phyloP scores from a whole-genome alignment of 1,139 yeast genomes.

The Zygosaccharomyces pseudobailii region DNA sequence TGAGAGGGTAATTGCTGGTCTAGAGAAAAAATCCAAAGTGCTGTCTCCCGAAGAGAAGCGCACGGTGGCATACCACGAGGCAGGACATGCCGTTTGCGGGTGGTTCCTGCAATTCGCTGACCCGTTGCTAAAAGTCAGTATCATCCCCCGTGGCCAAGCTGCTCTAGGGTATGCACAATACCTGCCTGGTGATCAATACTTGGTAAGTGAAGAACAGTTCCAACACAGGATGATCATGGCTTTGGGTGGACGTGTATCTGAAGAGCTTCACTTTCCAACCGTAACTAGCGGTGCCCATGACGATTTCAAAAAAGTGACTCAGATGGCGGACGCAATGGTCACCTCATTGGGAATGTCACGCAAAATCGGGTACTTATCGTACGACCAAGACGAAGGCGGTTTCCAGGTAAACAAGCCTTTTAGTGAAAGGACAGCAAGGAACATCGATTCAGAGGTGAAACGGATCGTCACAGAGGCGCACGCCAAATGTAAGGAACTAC shows the following conservation, averaged over 20 bases:
- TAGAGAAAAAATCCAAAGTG: slow-evolving; percentile 84
- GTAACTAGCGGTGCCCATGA: slow-evolving; percentile 96
- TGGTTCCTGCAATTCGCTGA: slow-evolving; percentile 90
- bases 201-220: slow-evolving; percentile 73
- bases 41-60: slow-evolving; percentile 78
- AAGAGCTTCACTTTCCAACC: slow-evolving; percentile 81
- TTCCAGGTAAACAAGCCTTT: slow-evolving; percentile 73
- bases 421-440: slow-evolving; percentile 76
- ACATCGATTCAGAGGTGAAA: slow-evolving; percentile 80
- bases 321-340: slow-evolving; percentile 92
- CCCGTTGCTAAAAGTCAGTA: slow-evolving; percentile 89
- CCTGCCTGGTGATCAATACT: slow-evolving; percentile 87
- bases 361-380: slow-evolving; percentile 76
- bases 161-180: slow-evolving; percentile 98
- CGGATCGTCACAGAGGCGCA: slow-evolving; percentile 78
- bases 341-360: slow-evolving; percentile 86
- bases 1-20: slow-evolving; percentile 94
- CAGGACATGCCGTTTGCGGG: slow-evolving; percentile 98
- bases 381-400: slow-evolving; percentile 50
- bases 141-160: slow-evolving; percentile 94
- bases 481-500: slow-evolving; percentile 57
- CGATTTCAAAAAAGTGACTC: slow-evolving; percentile 94
- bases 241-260: slow-evolving; percentile 93
- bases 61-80: slow-evolving; percentile 95
- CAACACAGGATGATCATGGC: slow-evolving; percentile 94